phyloP scores from a whole-genome alignment of 2,329 filamentous ascomycete species.

The Calonectria naviculata region DNA sequence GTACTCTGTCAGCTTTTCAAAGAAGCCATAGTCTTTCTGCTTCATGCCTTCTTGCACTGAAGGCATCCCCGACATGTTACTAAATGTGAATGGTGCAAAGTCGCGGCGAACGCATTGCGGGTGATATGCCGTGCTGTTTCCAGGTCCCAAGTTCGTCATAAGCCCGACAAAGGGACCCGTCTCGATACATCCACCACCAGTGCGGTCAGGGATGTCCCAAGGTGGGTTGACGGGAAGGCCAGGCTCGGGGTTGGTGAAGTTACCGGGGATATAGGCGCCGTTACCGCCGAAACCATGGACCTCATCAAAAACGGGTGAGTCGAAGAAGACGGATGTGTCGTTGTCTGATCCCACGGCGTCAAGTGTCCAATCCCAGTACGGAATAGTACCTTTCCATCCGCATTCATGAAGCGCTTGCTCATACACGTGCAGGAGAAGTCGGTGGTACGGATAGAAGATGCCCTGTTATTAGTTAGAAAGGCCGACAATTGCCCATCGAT shows the following conservation, averaged over 20 bases:
- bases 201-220: conserved; percentile 29
- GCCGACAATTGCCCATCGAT: not conserved
- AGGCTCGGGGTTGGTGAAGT: conserved; percentile 21
- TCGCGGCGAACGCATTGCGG: conserved; percentile 24
- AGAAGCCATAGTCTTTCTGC: conserved; percentile 37
- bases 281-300: conserved; percentile 32
- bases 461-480: not conserved
- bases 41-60: conserved; percentile 28
- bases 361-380: conserved; percentile 38
- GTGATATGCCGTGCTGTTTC: conserved; percentile 16
- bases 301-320: conserved; percentile 46
- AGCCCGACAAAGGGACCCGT: conserved; percentile 37
- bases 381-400: conserved; percentile 34
- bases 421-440: conserved; percentile 29
- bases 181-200: conserved; percentile 37
- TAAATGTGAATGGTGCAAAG: conserved; percentile 25
- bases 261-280: conserved; percentile 26
- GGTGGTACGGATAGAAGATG: conserved; percentile 30
- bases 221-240: conserved; percentile 28
- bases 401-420: conserved; percentile 38
- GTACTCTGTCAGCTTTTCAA: conserved; percentile 33
- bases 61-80: conserved; percentile 22
- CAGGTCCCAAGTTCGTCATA: conserved; percentile 22
- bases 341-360: conserved; percentile 27
- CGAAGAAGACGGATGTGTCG: conserved; percentile 24